Conservation (phyloP, 2,329 filamentous ascomycete genomes). For the Blastomyces parvus region DNA sequence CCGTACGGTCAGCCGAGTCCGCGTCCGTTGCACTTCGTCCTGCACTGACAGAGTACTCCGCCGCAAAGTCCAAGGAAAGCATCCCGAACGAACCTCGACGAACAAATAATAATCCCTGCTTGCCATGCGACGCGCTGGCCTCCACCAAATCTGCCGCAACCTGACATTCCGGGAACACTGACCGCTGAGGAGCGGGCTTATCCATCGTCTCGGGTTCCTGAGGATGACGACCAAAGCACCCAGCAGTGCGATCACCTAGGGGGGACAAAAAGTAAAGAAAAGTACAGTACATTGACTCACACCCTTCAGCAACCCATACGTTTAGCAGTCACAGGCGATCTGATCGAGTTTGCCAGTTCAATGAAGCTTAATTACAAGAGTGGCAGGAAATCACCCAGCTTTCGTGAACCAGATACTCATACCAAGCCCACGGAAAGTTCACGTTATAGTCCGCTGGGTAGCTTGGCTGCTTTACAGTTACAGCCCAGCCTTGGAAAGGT, state of each 20-base stretch:
- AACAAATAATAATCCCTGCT: constrained; percentile 1
- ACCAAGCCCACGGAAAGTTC: background rate
- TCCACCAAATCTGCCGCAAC: background rate
- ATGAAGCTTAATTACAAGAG: background rate
- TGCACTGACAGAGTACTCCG: too few species aligned
- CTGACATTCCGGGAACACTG: background rate
- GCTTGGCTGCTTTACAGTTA: background rate
- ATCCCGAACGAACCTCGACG: background rate
- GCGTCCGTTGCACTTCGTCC: background rate
- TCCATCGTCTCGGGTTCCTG: background rate
- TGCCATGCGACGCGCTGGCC: constrained; percentile 3
- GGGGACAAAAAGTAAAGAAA: background rate
- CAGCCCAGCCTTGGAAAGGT: background rate
- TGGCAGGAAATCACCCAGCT: background rate
- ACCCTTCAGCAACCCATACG: background rate
- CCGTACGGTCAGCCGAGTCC: background rate
- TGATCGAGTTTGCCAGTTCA: background rate
- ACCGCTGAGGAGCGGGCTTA: background rate
- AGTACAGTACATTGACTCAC: too few species aligned
- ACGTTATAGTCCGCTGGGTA: background rate
- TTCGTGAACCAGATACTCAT: background rate
- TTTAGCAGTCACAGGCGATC: background rate
- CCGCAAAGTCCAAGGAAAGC: background rate
- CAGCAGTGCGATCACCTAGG: background rate
- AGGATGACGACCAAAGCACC: background rate